Base-by-base conservation (phyloP, 805 yeast genomes). In the Tetrapisispora iriomotensis region DNA sequence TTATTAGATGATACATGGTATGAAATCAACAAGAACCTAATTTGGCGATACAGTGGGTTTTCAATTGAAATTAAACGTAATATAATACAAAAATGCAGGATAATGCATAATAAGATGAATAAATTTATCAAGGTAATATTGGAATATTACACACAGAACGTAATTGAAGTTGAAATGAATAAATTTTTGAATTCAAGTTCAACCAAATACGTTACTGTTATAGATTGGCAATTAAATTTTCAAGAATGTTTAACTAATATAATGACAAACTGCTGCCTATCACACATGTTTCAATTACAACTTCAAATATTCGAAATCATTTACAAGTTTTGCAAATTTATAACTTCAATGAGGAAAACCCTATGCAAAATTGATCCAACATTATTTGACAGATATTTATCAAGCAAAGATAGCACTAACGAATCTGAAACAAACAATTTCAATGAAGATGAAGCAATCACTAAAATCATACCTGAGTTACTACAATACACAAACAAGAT, bases 1-100 rank as follows among this genome's bases (percentile, higher is more conserved):
- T 61, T 71, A 13, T 65, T 82, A 41, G 81, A 75, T 41, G 68
- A 68, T 14, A 74, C 84, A 1, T 85, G 95, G 95, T 61, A 69
- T 29, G 87, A 80, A 45, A 75, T 82, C 22, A 51, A 53, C 42
- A 58, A 56, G 39, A 75, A 82, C 14, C 58, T 63, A n/a, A 75
- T 75, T 13, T 86, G 96, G 96, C 68, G 66, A 34, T 70, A 70
- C 51, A 54, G 53, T 14, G 65, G 66, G n/a, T 66, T 61, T 39
- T 62, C 70, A 27, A 56, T 50, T 2, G 64, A 64, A 8, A 58
- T 81, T 3, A 61, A 65, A 22, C 68, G 66, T 38, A 74, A 82
- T 75, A 72, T 81, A 8, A 59, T 80, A 8, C 58, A 67, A 29
- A 61, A 73, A 36, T 66, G 76, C 33, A 64, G 85, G 39, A 54